phyloP scores from a whole-genome alignment of 805 yeast species.

The Candida coquimbonensis region DNA sequence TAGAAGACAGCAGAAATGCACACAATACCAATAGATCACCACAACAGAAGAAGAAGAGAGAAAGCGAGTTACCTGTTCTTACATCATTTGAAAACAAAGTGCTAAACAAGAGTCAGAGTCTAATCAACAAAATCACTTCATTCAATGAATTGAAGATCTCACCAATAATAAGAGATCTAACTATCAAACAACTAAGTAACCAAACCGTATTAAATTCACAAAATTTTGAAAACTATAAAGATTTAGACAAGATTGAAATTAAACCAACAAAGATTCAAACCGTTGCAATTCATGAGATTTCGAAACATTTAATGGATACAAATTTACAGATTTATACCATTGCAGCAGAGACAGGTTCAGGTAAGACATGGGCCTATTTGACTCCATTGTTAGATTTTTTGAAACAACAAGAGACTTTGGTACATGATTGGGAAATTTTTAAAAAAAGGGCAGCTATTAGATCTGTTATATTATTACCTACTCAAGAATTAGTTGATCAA shows the following conservation, averaged over 20 bases:
- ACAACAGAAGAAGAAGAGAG: conserved; percentile 3
- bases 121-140: conserved; percentile 45
- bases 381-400: conserved; percentile 67
- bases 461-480: conserved; percentile 78
- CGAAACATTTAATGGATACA: conserved; percentile 27
- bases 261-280: conserved; percentile 78
- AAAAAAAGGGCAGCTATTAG: conserved; percentile 43
- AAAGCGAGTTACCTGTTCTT: conserved; percentile 15
- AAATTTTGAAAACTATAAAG: conserved; percentile 17
- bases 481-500: conserved; percentile 82
- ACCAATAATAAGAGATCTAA: conserved; percentile 57
- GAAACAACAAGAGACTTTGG: conserved; percentile 38
- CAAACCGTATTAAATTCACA: conserved; percentile 34
- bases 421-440: conserved; percentile 29
- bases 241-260: conserved; percentile 14
- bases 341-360: conserved; percentile 97
- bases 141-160: conserved; percentile 64
- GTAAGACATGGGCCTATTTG: conserved; percentile 90
- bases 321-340: conserved; percentile 59
- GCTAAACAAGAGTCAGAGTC: conserved; percentile 29
- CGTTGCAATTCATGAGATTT: conserved; percentile 47
- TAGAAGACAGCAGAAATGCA: not conserved
- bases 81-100: conserved; percentile 24
- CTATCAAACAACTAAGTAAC: conserved; percentile 45
- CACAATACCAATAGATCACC: not conserved